Evolutionary conservation across 768 basidiomycete genomes (phyloP), one percentile per base, ranked within the genome.

Genomic region (Russula abietina): DNA sequence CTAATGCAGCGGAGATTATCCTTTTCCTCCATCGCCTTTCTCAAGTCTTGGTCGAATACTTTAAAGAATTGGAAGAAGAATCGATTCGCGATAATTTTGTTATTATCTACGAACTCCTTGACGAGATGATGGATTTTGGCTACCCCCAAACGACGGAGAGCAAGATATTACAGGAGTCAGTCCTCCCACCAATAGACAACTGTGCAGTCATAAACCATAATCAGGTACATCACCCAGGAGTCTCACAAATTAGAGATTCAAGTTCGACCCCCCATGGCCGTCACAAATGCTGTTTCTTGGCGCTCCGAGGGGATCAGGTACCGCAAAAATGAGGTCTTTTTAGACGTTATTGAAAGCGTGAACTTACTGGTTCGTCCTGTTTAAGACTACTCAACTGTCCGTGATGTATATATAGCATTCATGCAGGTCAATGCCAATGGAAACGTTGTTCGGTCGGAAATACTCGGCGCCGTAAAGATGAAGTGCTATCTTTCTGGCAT

Each of bases 71-170:
- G 43, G 97, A 99, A 73, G 97, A 98, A 71, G 97, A 99, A 78
- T 95, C 93, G 53, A 98, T 99, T 72, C 82, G 97, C 9, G 97
- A 99, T 75, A 99, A 99, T 72, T 99, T 99, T 72, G 97, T 99
- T 45, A 97, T 99, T 72, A 97, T 99, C 55, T 99, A 97, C 74
- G 96, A 98, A 73, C 84, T 98, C 58, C 83, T 99, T 79, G 96
- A 98, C 70, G 97, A 99, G 79, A 98, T 98, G 93, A 98, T 98
- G 94, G 97, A 99, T 78, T 99, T 97, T 75, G 97, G 97, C 9
- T 98, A 89, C 73, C 96, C 97, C 0, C 97, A 98, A 75, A 99
- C 96, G 46, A 98, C 97, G 17, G 97, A 99, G 78, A 93, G 91
- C 81, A 98, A 99, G 81, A 99, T 98, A 69, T 76, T 98, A 56